phyloP scores from a whole-genome alignment of 768 basidiomycete species.

The Rhodotorula toruloides region DNA sequence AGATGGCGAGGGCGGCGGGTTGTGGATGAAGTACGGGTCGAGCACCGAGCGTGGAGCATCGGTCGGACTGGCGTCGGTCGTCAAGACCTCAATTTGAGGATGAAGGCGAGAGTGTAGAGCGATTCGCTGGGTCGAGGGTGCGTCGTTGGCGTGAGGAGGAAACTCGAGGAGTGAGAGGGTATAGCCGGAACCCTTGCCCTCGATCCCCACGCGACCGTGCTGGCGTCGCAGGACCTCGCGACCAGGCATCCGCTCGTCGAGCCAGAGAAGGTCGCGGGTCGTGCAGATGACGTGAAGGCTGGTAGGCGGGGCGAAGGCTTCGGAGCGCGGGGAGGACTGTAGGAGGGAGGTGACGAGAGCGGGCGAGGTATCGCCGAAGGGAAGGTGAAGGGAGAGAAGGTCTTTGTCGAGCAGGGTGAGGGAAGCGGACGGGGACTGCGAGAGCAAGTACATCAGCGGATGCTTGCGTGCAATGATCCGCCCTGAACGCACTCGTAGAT shows the following conservation, averaged over 20 bases:
- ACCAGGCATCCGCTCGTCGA: constrained; percentile 30
- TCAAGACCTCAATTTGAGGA: neutral
- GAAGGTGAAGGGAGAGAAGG: neutral
- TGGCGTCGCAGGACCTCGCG: constrained; percentile 19
- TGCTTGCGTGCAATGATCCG: neutral
- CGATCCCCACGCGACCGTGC: constrained; percentile 23
- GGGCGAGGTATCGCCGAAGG: constrained; percentile 2
- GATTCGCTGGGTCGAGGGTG: constrained; percentile 2
- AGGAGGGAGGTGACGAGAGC: constrained; percentile 25
- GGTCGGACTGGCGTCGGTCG: neutral
- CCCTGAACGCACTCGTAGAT: constrained; percentile 10
- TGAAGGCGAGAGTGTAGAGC: constrained; percentile 13
- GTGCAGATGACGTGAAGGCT: constrained; percentile 22
- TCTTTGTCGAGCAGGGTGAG: neutral
- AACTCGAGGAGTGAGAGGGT: constrained; percentile 18
- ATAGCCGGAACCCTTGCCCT: constrained; percentile 17
- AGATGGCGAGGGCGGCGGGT: neutral
- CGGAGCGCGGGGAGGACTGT: neutral
- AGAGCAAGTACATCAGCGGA: neutral
- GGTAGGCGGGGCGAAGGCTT: neutral
- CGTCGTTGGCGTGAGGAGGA: neutral
- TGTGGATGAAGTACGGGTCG: constrained; percentile 19
- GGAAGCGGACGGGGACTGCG: neutral
- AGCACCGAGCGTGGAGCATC: constrained; percentile 1
- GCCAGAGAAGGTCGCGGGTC: constrained; percentile 23